Evolutionary conservation across 768 basidiomycete species (phyloP), one percentile per base, ranked within the genome.

Genomic region (Leccinellum albellum): DNA sequence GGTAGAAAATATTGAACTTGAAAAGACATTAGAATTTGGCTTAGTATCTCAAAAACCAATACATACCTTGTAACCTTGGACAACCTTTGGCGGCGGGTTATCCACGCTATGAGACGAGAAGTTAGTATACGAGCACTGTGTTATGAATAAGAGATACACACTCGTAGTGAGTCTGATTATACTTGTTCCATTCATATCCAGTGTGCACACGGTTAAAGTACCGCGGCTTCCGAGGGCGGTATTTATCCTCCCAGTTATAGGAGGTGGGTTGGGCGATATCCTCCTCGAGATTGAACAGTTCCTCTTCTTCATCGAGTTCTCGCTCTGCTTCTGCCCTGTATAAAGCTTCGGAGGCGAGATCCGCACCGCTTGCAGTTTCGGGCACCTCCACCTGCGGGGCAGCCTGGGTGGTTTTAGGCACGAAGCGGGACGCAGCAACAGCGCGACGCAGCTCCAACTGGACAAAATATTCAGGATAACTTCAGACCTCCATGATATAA

Each of bases 121-220:
- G 57, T 53, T 23, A 65, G 40, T 46, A 40, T 54, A 57, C 46
- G 14, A 52, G 31, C 44, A 20, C 29, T n/a, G 33, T 29, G 20
- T 40, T 50, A 46, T 13, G 20, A 12, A 56, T 46, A 14, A 28
- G 50, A 55, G 45, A 55, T 21, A 58, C 21, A 61, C 77, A 96
- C 93, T 98, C 97, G 73, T 98, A 99, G 75, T 98, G 97, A 4
- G 97, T 98, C 72, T 98, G 96, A 72, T 98, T 98, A 74, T 98
- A 99, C 78, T 98, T 98, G 79, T 96, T 98, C 97, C 97, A 99
- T 71, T 99, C 97, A 70, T 96, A 99, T 26, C 97, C 97, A 29
- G 97, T 99, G 68, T 98, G 94, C 24, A 98, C 97, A 56, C 97
- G 87, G 69, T 99, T 99, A 78, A 98, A 98, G 78, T 98, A 99